Evolutionary conservation across 768 basidiomycete species (phyloP), one percentile per base, ranked within the genome.

Genomic region (Trametes cinnabarina): DNA sequence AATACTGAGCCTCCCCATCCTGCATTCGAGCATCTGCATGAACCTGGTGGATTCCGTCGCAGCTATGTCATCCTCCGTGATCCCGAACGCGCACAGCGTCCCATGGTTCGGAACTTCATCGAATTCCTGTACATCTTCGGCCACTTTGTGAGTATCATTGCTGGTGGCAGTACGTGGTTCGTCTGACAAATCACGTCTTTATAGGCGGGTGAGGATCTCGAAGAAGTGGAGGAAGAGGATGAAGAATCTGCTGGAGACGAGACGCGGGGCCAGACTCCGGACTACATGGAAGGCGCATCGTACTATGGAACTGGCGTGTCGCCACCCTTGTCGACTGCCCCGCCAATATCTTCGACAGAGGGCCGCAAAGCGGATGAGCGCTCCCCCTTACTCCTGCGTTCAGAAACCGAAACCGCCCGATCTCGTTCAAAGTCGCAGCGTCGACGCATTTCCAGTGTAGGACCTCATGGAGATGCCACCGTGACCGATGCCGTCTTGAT

Each of bases 91-190:
- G 69, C 68, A 20, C 57, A 65, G n/a, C 79, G 72, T 14, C 82
- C 84, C 47, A 77, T 93, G 58, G 71, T 82, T 28, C 87, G 87
- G 66, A 95, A 92, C 68, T 95, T 96, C 61, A 90, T 98, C 59
- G 94, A 98, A 66, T 99, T 99, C 72, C 74, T 99, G 43, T 90
- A 89, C 66, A 78, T 98, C 23, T 99, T 92, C 67, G 97, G 97
- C 4, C 96, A 98, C 71, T 98, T 97, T 68, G 96, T 95, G 68
- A 76, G 94, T 78, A 28, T 10, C 6, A 32, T 1, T 23, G 12
- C 6, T 7, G 2, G 1, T 43, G 23, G 39, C 10, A 1, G 30
- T n/a, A 30, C 14, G 14, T 50, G 19, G 3, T 22, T 34, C 46
- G 30, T 39, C 12, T 41, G 37, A 44, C 55, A 32, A 4, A 4